Conservation (phyloP, 352 stramenopile species). For the Phytopythium chamaehyphon region DNA sequence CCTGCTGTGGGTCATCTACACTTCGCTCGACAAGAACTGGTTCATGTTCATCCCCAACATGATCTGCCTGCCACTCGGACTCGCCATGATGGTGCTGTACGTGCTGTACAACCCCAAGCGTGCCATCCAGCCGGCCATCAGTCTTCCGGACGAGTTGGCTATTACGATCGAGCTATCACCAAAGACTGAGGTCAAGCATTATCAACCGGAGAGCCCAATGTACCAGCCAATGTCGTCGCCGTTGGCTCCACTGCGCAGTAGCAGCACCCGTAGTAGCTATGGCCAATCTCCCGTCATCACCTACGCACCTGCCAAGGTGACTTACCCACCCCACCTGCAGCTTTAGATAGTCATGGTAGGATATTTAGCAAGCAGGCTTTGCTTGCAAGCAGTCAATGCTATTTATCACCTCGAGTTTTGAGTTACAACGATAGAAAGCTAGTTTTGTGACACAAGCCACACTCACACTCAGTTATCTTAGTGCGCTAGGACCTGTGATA, state of each 20-base stretch:
- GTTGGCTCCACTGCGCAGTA: constrained; percentile 14
- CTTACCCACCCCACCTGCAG: neutral
- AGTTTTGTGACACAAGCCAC: too few relatives aligned
- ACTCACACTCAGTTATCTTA: too few relatives aligned
- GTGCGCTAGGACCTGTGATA: too few relatives aligned
- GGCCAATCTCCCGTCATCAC: constrained; percentile 1
- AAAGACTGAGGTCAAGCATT: constrained; percentile 18
- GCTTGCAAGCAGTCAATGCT: neutral
- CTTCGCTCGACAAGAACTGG: constrained; percentile 35
- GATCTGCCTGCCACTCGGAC: constrained; percentile 29
- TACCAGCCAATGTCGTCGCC: constrained; percentile 22
- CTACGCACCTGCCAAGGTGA: neutral
- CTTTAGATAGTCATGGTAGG: neutral
- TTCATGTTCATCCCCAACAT: constrained; percentile 49
- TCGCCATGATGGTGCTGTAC: constrained; percentile 36
- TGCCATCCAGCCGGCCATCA: constrained; percentile 8
- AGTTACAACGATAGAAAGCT: too few relatives aligned
- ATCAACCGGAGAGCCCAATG: constrained; percentile 11
- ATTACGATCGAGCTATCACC: constrained; percentile 24
- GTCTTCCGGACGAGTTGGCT: constrained; percentile 13
- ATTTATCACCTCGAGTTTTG: too few relatives aligned
- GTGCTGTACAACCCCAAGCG: constrained; percentile 34
- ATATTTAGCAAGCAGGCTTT: neutral
- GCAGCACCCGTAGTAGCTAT: neutral
- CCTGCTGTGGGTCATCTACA: constrained; percentile 42